Base-by-base conservation (phyloP, 169 alveolate genomes). In the Theileria parva region DNA sequence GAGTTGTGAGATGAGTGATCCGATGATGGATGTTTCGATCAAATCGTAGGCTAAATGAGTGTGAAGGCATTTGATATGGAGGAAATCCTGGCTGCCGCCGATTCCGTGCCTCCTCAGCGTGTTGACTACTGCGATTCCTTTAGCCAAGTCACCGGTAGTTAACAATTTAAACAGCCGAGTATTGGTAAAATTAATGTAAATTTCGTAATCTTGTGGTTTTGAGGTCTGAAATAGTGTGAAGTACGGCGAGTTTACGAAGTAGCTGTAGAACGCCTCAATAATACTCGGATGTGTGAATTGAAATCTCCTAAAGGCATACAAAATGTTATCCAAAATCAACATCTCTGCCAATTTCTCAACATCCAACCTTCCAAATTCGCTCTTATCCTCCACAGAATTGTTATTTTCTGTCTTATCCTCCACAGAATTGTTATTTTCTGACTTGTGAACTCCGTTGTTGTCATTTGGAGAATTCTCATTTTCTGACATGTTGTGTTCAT, bases 61-160 rank as follows among this genome's bases (percentile, higher is more conserved):
- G 75, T 91, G 95, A 60, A 91, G 85, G 74, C 95, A 91, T 67
- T 91, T 91, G 27, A 91, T 83, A 32, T 85, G 89, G 64, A 87
- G 64, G 64, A 87, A 87, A 60, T 86, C 87, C n/a, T 80, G 57
- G 27, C 78, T 83, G 1, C 95, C 95, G 6, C 93, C 93, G 25
- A 91, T 85, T 44, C 95, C 95, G 50, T 88, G 79, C 21, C 60
- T 73, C 64, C 95, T 17, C 23, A 81, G 7, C 0, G 95, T 91
- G 74, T 91, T 91, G 61, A 81, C 68, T 30, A 87, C 87, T 32
- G 87, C 55, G 17, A 85, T 19, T 19, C 86, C 90, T 67, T 85
- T 88, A n/a, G 63, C 2, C 15, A 83, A 55, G n/a, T n/a, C n/a
- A n/a, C n/a, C n/a, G n/a, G n/a, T n/a, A n/a, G n/a, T n/a, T n/a